Evolutionary conservation across 169 alveolate species (phyloP).

Genomic region (Blepharisma undulans): DNA sequence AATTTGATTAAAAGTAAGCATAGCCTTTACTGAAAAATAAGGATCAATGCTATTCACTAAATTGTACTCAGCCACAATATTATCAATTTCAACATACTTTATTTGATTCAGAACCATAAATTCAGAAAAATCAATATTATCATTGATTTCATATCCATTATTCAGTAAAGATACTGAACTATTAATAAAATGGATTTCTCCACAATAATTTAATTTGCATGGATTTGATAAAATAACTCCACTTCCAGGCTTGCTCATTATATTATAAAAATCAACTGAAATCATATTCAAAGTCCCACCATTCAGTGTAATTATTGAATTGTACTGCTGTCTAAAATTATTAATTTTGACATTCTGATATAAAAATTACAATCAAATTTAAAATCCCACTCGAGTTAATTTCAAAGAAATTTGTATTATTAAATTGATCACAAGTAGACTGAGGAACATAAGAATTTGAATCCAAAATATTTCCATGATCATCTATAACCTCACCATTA

Average conservation of each 20-base stretch:
- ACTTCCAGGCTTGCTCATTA: neutral
- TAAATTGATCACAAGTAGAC: neutral
- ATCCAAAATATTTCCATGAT: neutral
- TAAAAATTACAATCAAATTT: neutral
- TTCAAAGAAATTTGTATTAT: neutral
- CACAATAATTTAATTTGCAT: neutral
- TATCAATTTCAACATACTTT: neutral
- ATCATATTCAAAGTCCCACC: neutral
- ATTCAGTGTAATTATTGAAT: neutral
- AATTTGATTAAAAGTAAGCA: no score
- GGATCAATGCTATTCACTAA: neutral
- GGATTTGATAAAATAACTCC: neutral
- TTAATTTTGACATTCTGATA: neutral
- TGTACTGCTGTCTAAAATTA: neutral
- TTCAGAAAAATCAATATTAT: neutral
- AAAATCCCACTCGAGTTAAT: neutral
- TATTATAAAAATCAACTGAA: neutral
- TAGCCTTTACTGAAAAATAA: neutral
- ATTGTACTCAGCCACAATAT: neutral
- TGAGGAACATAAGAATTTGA: neutral
- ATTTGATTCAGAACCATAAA: no score
- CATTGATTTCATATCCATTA: neutral
- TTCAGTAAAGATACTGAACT: neutral
- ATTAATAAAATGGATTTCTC: neutral
- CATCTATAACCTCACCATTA: neutral